Conservation (phyloP, 495 filamentous ascomycete species). For the Paragyromitra xinjiangensis region DNA sequence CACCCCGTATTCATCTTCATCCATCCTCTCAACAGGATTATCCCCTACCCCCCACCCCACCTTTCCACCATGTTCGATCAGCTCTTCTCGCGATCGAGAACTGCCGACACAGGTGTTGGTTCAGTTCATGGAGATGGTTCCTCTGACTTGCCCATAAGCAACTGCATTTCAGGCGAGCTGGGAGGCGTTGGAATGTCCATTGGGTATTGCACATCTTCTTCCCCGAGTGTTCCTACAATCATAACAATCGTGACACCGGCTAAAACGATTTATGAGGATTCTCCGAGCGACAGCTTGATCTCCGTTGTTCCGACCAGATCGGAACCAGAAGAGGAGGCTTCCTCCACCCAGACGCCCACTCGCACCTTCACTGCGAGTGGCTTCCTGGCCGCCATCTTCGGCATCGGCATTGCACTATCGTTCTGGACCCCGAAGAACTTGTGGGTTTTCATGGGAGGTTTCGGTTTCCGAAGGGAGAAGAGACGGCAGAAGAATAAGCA, state of each 20-base stretch:
- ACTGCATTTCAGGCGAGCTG: constrained; percentile 54
- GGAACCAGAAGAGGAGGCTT: constrained; percentile 50
- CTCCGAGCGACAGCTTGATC: constrained; percentile 52
- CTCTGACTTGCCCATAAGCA: constrained; percentile 53
- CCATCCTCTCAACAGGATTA: constrained; percentile 46
- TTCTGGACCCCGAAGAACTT: constrained; percentile 52
- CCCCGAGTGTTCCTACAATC: constrained; percentile 54
- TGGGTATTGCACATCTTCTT: constrained; percentile 56
- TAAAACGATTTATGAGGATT: constrained; percentile 56
- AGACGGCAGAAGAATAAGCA: constrained; percentile 46
- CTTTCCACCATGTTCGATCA: constrained; percentile 53
- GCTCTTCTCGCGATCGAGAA: constrained; percentile 49
- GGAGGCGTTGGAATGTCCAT: constrained; percentile 55
- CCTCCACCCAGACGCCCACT: constrained; percentile 39
- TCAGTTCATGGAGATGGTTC: constrained; percentile 53
- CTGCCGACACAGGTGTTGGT: constrained; percentile 53
- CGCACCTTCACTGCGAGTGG: constrained; percentile 47
- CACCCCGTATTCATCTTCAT: constrained; percentile 25
- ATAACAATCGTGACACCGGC: constrained; percentile 55
- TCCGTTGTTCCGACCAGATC: constrained; percentile 52
- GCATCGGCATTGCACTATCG: constrained; percentile 52
- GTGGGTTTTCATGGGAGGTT: constrained; percentile 53
- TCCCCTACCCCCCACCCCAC: constrained; percentile 22
- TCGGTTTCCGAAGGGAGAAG: constrained; percentile 49
- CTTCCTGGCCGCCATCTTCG: constrained; percentile 51